A percentile compares a stretch with the other conserved stretches of the same genome.
Conservation (phyloP, 805 yeast genomes). For the Metschnikowia continentalis region DNA sequence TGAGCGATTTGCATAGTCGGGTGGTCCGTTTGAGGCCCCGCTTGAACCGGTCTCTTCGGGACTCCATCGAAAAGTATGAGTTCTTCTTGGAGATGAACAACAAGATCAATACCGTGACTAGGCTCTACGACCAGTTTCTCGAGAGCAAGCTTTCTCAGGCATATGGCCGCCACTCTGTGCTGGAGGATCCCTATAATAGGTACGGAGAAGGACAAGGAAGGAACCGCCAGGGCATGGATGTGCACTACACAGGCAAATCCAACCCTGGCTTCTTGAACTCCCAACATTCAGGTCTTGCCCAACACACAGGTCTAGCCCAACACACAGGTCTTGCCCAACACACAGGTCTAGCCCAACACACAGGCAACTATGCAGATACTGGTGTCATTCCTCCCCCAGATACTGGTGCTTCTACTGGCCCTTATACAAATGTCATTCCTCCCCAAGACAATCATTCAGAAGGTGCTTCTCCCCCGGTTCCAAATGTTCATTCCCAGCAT, state of each 20-base stretch:
- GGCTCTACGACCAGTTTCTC: constrained; percentile 70
- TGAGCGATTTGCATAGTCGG: constrained; percentile 56
- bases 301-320: neutral
- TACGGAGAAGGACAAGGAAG: neutral
- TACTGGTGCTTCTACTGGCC: no score
- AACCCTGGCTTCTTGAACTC: neutral
- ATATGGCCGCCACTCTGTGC: constrained; percentile 27
- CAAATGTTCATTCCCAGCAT: no score
- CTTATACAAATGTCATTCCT: no score
- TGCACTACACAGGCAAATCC: no score
- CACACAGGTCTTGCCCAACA: neutral
- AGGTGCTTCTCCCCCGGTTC: no score
- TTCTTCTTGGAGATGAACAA: constrained; percentile 66
- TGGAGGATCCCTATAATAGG: neutral
- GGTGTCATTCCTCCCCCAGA: no score
- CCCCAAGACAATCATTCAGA: no score
- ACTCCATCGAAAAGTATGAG: constrained; percentile 60
- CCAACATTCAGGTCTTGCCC: neutral
- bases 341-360: neutral
- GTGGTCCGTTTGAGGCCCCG: constrained; percentile 66
- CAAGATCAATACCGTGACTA: constrained; percentile 69
- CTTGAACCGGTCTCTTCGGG: constrained; percentile 54
- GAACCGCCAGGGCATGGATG: no score
- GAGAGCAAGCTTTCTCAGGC: constrained; percentile 46
- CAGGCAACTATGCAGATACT: neutral